These are phyloP conservation scores for Lactarius trivialis DNA, from an alignment of 768 basidiomycete genomes.

Conservation along the genomic window DNA sequence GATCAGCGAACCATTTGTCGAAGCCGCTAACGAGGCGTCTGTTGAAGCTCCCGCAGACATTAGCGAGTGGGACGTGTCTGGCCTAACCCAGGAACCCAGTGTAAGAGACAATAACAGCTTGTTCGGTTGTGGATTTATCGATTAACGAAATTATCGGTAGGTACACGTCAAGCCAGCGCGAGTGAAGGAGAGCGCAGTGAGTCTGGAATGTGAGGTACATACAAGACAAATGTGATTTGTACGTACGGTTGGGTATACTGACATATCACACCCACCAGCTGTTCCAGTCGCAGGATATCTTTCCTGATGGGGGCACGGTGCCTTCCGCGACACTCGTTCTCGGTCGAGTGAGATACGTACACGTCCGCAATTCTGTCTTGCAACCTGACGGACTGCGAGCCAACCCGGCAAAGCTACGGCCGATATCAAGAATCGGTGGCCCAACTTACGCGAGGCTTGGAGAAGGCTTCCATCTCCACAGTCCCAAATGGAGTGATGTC, in stretches of 20 bases:
- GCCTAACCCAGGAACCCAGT: constrained; percentile 47
- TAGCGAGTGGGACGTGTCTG: constrained; percentile 57
- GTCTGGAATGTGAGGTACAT: constrained; percentile 56
- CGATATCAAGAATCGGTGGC: constrained; percentile 51
- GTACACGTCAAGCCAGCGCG: constrained; percentile 43
- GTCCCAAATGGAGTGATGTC: constrained; percentile 36
- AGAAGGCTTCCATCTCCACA: constrained; percentile 42
- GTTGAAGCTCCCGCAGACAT: constrained; percentile 47
- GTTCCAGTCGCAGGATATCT: constrained; percentile 45
- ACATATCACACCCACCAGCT: constrained; percentile 35
- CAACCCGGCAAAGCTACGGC: constrained; percentile 43
- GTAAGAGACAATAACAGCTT: constrained; percentile 33
- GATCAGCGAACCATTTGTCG: constrained; percentile 58
- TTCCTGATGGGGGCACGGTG: constrained; percentile 32
- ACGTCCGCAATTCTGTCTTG: constrained; percentile 46
- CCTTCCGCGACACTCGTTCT: constrained; percentile 43
- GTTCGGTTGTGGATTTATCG: constrained; percentile 1
- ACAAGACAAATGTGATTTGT: background rate
- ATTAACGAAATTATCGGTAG: constrained; percentile 29
- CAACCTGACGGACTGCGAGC: constrained; percentile 36
- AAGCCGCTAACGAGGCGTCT: constrained; percentile 50
- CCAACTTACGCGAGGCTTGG: constrained; percentile 43
- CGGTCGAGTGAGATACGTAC: constrained; percentile 48
- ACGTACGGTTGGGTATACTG: constrained; percentile 16
- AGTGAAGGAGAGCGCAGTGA: constrained; percentile 52